A percentile compares a stretch with the other conserved stretches of the same genome.
phyloP scores from a whole-genome alignment of 2,329 filamentous ascomycete genomes.

The Hawksworthiomyces lignivorus region DNA sequence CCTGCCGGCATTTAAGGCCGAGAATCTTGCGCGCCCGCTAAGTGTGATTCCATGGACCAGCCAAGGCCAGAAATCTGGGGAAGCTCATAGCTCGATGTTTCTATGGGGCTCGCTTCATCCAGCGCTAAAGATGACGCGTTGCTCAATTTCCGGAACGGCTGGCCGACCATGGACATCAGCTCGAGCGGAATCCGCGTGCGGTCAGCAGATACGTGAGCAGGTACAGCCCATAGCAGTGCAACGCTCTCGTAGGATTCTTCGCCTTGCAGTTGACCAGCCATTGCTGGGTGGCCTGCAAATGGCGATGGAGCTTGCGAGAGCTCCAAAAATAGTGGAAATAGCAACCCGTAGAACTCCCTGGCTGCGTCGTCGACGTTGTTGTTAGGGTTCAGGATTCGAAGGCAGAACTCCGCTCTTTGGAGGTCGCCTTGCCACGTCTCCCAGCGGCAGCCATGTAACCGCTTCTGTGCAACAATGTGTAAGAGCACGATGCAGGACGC shows the following conservation, averaged over 20 bases:
- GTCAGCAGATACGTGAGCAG: neutral
- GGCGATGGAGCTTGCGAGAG: constrained; percentile 1
- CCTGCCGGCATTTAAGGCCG: too few species aligned
- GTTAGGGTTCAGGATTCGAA: constrained; percentile 14
- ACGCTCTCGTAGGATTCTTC: constrained; percentile 1
- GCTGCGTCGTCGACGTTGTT: constrained; percentile 7
- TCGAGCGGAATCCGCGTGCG: constrained; percentile 5
- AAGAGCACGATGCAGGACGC: constrained; percentile 23
- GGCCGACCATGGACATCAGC: constrained; percentile 12
- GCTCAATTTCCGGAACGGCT: constrained; percentile 10
- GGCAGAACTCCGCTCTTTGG: constrained; percentile 19
- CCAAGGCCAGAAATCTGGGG: constrained; percentile 4
- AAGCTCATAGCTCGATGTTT: neutral
- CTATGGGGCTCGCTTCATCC: neutral
- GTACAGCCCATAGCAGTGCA: constrained; percentile 9
- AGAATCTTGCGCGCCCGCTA: too few species aligned
- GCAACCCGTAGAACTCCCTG: constrained; percentile 9
- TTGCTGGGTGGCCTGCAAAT: neutral
- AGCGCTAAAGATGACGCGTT: neutral
- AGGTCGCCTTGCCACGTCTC: constrained; percentile 21
- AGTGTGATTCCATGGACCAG: too few species aligned
- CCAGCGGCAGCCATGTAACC: constrained; percentile 19
- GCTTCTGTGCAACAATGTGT: constrained; percentile 23
- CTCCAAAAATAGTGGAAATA: constrained; percentile 6
- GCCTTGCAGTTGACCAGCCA: neutral